phyloP scores from a whole-genome alignment of 495 filamentous ascomycete species.

The Talaromyces thailandensis region DNA sequence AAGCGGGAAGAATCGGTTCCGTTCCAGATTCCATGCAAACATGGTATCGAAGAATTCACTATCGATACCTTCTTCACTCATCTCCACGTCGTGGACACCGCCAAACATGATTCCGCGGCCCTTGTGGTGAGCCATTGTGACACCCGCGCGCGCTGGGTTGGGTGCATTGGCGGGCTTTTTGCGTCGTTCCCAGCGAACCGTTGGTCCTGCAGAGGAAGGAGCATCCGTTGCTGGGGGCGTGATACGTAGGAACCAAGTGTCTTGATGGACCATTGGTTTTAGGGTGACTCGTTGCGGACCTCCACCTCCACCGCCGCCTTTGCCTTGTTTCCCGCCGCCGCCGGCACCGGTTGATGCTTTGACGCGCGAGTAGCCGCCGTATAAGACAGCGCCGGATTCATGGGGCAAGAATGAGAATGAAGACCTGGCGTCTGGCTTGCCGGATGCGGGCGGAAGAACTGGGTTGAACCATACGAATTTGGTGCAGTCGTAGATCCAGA shows the following conservation, averaged over 20 bases:
- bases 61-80: constrained; percentile 91
- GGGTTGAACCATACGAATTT: constrained; percentile 73
- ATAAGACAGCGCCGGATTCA: constrained; percentile 78
- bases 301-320: constrained; percentile 31
- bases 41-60: constrained; percentile 90
- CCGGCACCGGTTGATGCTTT: constrained; percentile 49
- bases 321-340: constrained; percentile 43
- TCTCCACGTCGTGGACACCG: constrained; percentile 87
- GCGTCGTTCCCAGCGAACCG: constrained; percentile 79
- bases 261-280: constrained; percentile 81
- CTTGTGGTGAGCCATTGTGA: constrained; percentile 87
- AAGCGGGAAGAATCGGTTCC: constrained; percentile 87
- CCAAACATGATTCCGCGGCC: constrained; percentile 90
- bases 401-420: constrained; percentile 88
- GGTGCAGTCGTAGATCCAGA: constrained; percentile 61
- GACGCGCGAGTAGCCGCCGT: constrained; percentile 86
- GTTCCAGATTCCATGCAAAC: constrained; percentile 86
- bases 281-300: constrained; percentile 59
- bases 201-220: constrained; percentile 49
- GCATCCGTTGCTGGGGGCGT: constrained; percentile 58
- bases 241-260: constrained; percentile 88
- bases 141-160: constrained; percentile 72
- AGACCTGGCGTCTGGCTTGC: constrained; percentile 82
- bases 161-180: constrained; percentile 89
- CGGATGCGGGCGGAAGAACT: constrained; percentile 56